phyloP scores from a whole-genome alignment of 1,284 basidiomycete species.

The Ustanciosporium gigantosporum region DNA sequence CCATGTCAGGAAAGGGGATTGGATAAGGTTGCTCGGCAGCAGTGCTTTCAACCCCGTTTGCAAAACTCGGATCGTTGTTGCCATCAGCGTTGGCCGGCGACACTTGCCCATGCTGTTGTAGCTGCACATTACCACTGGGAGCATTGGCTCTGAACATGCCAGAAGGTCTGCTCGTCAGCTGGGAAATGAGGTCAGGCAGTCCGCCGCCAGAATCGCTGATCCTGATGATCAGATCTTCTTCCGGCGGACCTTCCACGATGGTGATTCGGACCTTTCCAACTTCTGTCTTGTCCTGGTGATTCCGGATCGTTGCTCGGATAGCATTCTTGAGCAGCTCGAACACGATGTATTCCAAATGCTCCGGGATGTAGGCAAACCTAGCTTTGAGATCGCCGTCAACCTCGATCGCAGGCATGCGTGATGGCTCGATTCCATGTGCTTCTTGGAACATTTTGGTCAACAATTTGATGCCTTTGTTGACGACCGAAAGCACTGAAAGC shows the following conservation, averaged over 20 bases:
- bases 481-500: constrained; percentile 67
- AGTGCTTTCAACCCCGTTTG: not conserved
- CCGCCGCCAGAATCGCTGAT: constrained; percentile 48
- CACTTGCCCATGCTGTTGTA: not conserved
- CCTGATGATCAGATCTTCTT: constrained; percentile 56
- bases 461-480: constrained; percentile 69
- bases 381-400: constrained; percentile 76
- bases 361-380: constrained; percentile 80
- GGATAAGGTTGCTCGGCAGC: constrained; percentile 22
- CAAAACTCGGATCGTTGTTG: not conserved
- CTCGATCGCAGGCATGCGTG: constrained; percentile 69
- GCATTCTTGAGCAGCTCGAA: constrained; percentile 86
- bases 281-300: constrained; percentile 17
- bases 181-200: constrained; percentile 37
- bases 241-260: constrained; percentile 54
- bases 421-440: constrained; percentile 63
- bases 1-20: constrained; percentile 28
- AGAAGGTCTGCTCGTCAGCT: constrained; percentile 1
- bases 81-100: not conserved
- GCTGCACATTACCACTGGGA: not conserved
- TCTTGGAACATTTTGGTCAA: constrained; percentile 70
- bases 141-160: not conserved
- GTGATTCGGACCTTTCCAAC: constrained; percentile 39
- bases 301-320: constrained; percentile 49
- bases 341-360: constrained; percentile 83